These are phyloP conservation scores for Linderniella brevidens DNA, from an alignment of 257 asterid species.

Conservation along the genomic window DNA sequence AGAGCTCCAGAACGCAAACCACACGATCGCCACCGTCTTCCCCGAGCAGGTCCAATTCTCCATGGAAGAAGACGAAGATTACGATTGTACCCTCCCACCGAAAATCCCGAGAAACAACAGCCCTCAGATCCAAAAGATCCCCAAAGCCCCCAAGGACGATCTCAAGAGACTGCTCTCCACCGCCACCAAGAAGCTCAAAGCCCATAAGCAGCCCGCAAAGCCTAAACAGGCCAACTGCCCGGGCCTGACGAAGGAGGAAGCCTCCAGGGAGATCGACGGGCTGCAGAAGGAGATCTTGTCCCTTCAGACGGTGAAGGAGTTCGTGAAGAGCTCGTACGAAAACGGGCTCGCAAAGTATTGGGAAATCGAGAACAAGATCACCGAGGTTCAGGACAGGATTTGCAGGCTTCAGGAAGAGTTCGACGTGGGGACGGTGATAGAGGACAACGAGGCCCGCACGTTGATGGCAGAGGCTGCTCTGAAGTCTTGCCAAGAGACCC, in stretches of 20 bases:
- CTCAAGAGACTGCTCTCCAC: conserved; percentile 20
- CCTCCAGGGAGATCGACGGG: conserved; percentile 53
- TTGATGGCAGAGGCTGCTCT: conserved; percentile 82
- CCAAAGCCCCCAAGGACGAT: conserved; percentile 25
- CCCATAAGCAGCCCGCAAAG: conserved; percentile 14
- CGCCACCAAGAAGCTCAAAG: conserved; percentile 20
- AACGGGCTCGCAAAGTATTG: conserved; percentile 51
- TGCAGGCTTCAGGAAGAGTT: conserved; percentile 52
- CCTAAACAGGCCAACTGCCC: conserved; percentile 12
- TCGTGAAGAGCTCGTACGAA: conserved; percentile 77
- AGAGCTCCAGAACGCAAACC: conserved; percentile 60
- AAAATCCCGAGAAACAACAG: conserved; percentile 6
- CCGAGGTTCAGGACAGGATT: conserved; percentile 63
- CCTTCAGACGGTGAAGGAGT: conserved; percentile 67
- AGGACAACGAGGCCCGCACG: conserved; percentile 61
- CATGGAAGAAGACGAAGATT: conserved; percentile 13
- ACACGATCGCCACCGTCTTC: conserved; percentile 33
- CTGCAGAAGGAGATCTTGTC: conserved; percentile 63
- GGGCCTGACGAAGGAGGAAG: conserved; percentile 35
- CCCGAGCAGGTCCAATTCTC: conserved; percentile 37
- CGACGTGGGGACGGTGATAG: conserved; percentile 33
- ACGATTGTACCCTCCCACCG: conserved; percentile 9
- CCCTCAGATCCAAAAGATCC: conserved; percentile 21
- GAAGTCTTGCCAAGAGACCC: conserved; percentile 60
- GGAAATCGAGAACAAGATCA: conserved; percentile 60